Percentiles rank a stretch among this genome's conserved stretches.
Conservation (phyloP, 306 rosid genomes). For the Pterocarpus macrocarpus region DNA sequence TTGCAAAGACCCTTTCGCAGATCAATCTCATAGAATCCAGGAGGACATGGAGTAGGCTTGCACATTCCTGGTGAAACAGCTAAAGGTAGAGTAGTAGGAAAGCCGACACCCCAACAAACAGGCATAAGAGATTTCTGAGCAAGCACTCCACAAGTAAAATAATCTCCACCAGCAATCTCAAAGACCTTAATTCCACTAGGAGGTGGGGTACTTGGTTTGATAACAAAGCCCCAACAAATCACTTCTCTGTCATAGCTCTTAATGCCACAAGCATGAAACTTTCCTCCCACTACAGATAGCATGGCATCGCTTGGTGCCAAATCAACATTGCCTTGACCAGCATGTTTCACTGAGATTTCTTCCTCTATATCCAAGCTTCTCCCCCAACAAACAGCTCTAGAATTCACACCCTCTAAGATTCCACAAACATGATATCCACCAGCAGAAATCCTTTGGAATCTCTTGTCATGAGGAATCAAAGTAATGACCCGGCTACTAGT, state of each 20-base stretch:
- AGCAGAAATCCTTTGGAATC: slow-evolving; percentile 75
- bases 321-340: slow-evolving; percentile 69
- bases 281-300: slow-evolving; percentile 89
- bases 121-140: slow-evolving; percentile 80
- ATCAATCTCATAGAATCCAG: slow-evolving; percentile 71
- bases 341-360: slow-evolving; percentile 63
- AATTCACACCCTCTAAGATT: slow-evolving; percentile 68
- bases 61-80: slow-evolving; percentile 81
- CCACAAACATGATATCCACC: slow-evolving; percentile 98
- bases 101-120: slow-evolving; percentile 92
- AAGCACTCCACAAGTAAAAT: slow-evolving; percentile 86
- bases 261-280: slow-evolving; percentile 93
- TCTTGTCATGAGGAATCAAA: slow-evolving; percentile 60
- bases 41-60: slow-evolving; percentile 72
- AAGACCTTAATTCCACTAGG: slow-evolving; percentile 70
- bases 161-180: slow-evolving; percentile 87
- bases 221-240: slow-evolving; percentile 84
- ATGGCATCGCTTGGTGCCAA: slow-evolving; percentile 78
- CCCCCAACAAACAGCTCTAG: slow-evolving; percentile 87
- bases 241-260: slow-evolving; percentile 77
- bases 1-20: slow-evolving; percentile 64
- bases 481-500: slow-evolving; percentile 71
- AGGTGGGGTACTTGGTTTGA: slow-evolving; percentile 71
- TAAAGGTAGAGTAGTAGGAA: slow-evolving; percentile 81
- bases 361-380: slow-evolving; percentile 79